These are phyloP conservation scores for Pseudohyphozyma bogoriensis DNA, from an alignment of 768 basidiomycete genomes.

Conservation along the genomic window DNA sequence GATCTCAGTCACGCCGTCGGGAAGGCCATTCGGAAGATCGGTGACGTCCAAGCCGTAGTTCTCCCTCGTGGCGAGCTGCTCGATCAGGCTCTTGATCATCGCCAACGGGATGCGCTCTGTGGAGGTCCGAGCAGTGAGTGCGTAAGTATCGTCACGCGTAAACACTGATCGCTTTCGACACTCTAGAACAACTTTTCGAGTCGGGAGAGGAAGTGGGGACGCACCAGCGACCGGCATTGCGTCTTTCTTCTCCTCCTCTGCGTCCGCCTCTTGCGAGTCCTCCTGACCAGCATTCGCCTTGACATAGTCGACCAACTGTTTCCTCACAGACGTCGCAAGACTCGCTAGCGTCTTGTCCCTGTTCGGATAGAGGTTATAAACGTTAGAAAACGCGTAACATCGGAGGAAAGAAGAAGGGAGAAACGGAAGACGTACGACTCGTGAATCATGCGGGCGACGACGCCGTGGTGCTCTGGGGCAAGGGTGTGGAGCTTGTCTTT, in stretches of 20 bases:
- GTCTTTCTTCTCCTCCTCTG: background rate
- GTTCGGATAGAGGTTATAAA: too few species aligned
- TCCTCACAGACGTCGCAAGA: slow-evolving; percentile 60
- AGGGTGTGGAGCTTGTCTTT: slow-evolving; percentile 50
- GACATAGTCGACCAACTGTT: slow-evolving; percentile 43
- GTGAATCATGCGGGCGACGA: slow-evolving; percentile 71
- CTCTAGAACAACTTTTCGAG: too few species aligned
- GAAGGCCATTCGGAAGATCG: slow-evolving; percentile 14
- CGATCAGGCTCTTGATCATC: slow-evolving; percentile 57
- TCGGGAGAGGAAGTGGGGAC: background rate
- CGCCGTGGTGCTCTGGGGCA: slow-evolving; percentile 58
- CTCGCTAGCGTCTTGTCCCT: slow-evolving; percentile 63
- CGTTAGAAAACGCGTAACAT: background rate
- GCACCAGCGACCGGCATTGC: background rate
- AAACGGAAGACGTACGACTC: slow-evolving; percentile 55
- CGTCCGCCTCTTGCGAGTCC: slow-evolving; percentile 18
- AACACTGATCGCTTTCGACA: background rate
- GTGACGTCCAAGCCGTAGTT: slow-evolving; percentile 66
- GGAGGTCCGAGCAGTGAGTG: background rate
- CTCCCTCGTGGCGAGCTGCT: slow-evolving; percentile 52
- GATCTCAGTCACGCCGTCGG: slow-evolving; percentile 16
- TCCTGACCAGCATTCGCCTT: background rate
- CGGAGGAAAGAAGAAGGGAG: background rate
- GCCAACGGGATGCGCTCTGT: slow-evolving; percentile 43
- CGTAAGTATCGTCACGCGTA: background rate